phyloP scores from a whole-genome alignment of 1,284 basidiomycete species.

The Apiotrichum sp. region DNA sequence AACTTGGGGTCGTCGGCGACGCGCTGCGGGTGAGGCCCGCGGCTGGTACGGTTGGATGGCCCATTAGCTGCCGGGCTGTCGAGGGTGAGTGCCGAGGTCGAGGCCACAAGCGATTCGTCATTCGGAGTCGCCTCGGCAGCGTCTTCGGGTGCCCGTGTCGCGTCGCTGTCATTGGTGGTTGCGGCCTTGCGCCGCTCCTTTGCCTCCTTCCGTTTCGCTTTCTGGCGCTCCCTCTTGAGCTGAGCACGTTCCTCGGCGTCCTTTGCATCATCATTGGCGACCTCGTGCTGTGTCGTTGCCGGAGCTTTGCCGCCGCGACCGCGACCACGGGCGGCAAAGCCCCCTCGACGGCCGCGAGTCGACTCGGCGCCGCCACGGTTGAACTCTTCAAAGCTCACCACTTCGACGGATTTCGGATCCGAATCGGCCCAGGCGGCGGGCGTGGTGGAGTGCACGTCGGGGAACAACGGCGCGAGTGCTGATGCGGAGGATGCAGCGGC shows the following conservation, averaged over 20 bases:
- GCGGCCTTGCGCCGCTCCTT: constrained; percentile 19
- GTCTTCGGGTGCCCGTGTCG: constrained; percentile 6
- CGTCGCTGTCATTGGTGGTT: neutral
- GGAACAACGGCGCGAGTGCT: constrained; percentile 15
- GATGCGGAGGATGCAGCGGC: neutral
- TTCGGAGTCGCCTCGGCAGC: neutral
- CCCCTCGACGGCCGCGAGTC: constrained; percentile 2
- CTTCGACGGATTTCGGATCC: constrained; percentile 5
- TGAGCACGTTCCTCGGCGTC: constrained; percentile 26
- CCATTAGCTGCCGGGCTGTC: constrained; percentile 10
- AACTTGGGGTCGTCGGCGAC: constrained; percentile 62
- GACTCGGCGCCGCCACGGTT: constrained; percentile 9
- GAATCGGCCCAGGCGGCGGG: constrained; percentile 29
- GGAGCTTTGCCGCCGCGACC: constrained; percentile 9
- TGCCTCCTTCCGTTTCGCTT: constrained; percentile 30
- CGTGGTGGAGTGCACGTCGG: constrained; percentile 24
- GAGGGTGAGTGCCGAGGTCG: constrained; percentile 24
- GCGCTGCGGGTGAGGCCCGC: constrained; percentile 11
- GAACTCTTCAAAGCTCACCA: constrained; percentile 28
- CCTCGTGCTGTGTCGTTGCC: too few species aligned
- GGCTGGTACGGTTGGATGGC: constrained; percentile 45
- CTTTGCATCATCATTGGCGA: too few species aligned
- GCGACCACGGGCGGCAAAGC: neutral
- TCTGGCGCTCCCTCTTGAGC: constrained; percentile 28
- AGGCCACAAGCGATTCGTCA: constrained; percentile 16